These are phyloP conservation scores for Paramecium sexaurelia DNA, from an alignment of 73 alveolate species.

Conservation along the genomic window DNA sequence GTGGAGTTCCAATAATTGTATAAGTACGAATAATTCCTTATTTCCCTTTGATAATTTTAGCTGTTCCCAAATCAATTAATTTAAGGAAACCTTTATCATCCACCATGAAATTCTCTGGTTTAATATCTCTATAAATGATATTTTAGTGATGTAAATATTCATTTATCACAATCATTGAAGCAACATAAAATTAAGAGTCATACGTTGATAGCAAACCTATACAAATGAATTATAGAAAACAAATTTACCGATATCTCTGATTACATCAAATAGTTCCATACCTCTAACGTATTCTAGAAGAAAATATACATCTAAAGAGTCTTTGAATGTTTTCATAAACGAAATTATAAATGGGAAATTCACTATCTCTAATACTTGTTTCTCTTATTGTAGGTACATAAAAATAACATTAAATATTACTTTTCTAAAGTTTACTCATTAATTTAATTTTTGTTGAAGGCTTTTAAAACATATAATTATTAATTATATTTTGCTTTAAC, in stretches of 20 bases:
- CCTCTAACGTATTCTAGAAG: slow-evolving; percentile 75
- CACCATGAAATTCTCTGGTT: slow-evolving; percentile 78
- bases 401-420: not conserved
- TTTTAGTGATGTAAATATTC: slow-evolving; percentile 77
- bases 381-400: slow-evolving; percentile 55
- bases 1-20: slow-evolving; percentile 77
- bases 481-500: slow-evolving; percentile 61
- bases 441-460: slow-evolving; percentile 50
- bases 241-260: slow-evolving; percentile 63
- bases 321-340: slow-evolving; percentile 74
- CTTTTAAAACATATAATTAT: slow-evolving; percentile 56
- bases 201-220: slow-evolving; percentile 71
- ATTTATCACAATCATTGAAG: slow-evolving; percentile 71
- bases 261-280: slow-evolving; percentile 75
- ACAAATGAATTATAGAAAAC: not conserved
- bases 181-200: slow-evolving; percentile 74
- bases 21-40: slow-evolving; percentile 68
- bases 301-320: slow-evolving; percentile 68
- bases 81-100: slow-evolving; percentile 73
- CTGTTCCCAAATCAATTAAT: slow-evolving; percentile 76
- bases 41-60: slow-evolving; percentile 71
- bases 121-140: slow-evolving; percentile 75
- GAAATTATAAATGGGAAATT: slow-evolving; percentile 72
- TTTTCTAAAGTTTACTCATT: slow-evolving; percentile 55
- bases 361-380: slow-evolving; percentile 57